phyloP scores from a whole-genome alignment of 2,329 filamentous ascomycete species.

The Trematosphaeria pertusa region DNA sequence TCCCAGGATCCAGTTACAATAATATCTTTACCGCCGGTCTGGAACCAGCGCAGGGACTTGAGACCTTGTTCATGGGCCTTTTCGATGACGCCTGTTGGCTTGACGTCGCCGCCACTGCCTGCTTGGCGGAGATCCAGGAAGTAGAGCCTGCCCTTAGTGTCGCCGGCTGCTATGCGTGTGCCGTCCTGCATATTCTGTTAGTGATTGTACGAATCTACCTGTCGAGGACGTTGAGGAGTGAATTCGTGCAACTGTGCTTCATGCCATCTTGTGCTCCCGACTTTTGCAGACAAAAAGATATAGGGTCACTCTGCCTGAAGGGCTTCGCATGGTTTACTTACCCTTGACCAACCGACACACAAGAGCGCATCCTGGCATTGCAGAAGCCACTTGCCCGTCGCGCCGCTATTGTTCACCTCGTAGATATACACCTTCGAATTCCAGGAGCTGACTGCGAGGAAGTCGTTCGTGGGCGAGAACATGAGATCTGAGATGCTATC shows the following conservation, averaged over 20 bases:
- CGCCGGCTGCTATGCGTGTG: conserved; percentile 83
- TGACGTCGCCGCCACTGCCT: conserved; percentile 36
- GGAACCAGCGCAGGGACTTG: conserved; percentile 72
- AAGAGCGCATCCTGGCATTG: conserved; percentile 83
- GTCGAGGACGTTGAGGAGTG: too few species aligned
- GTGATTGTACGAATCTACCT: conserved; percentile 1
- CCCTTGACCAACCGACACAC: conserved; percentile 86
- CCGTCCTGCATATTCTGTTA: conserved; percentile 71
- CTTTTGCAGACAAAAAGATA: not conserved
- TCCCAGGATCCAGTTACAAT: conserved; percentile 93
- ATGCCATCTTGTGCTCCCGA: too few species aligned
- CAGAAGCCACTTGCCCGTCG: conserved; percentile 83
- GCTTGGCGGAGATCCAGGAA: conserved; percentile 77
- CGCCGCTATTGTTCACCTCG: conserved; percentile 83
- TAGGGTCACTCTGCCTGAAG: not conserved
- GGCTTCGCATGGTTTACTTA: conserved; percentile 54
- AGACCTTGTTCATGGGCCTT: conserved; percentile 83
- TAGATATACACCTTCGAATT: conserved; percentile 98
- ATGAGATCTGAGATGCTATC: conserved; percentile 88
- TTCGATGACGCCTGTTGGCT: conserved; percentile 69
- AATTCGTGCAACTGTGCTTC: too few species aligned
- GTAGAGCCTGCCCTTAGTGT: conserved; percentile 89
- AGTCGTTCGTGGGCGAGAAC: conserved; percentile 79
- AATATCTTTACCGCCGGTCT: conserved; percentile 72
- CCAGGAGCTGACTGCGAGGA: conserved; percentile 92